Percentiles rank a stretch among this genome's conserved stretches.
These are phyloP conservation scores for Aspergillus ellipticus DNA, from an alignment of 495 filamentous ascomycete genomes.

Conservation along the genomic window DNA sequence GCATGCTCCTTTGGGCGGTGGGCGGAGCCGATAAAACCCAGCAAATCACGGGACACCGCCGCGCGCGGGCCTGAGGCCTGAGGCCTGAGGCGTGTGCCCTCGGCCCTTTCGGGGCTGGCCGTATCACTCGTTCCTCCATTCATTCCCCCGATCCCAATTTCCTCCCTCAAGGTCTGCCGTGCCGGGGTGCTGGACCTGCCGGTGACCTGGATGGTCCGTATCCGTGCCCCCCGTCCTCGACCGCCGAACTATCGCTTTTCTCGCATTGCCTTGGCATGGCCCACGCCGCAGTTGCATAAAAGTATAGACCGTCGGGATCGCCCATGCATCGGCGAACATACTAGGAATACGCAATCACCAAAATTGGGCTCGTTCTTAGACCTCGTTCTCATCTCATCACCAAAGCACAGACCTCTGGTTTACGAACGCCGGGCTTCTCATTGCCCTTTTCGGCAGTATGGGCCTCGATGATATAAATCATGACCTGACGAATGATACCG, in stretches of 20 bases:
- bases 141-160: neutral
- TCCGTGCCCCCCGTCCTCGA: neutral
- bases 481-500: neutral
- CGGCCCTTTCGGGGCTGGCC: neutral
- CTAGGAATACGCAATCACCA: neutral
- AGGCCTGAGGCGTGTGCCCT: no score
- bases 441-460: neutral
- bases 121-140: neutral
- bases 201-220: neutral
- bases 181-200: neutral
- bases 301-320: neutral
- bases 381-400: neutral
- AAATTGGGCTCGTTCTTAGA: neutral
- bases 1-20: neutral
- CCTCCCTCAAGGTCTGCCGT: neutral
- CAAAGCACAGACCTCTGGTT: neutral
- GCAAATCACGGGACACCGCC: slow-evolving; percentile 3
- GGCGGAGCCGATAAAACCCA: neutral
- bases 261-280: neutral
- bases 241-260: neutral
- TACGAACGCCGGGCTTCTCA: neutral
- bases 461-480: neutral
- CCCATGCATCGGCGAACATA: neutral
- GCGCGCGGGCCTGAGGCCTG: neutral
- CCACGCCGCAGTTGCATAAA: neutral